phyloP scores from a whole-genome alignment of 768 basidiomycete species.

The Pulveroboletus sp. region DNA sequence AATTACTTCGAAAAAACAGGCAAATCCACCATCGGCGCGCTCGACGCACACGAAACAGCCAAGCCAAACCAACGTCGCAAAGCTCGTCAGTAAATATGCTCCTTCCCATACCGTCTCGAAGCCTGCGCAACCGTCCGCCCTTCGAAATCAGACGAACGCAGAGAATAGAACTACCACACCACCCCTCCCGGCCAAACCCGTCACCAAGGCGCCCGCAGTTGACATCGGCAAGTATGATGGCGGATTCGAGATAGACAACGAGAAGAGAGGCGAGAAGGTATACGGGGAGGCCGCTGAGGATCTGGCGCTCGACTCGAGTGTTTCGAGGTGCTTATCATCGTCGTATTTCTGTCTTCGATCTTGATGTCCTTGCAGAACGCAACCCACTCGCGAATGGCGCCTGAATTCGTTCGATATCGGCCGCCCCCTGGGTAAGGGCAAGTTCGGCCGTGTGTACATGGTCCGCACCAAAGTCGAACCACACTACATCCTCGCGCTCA shows the following conservation, averaged over 20 bases:
- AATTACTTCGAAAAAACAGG: constrained; percentile 50
- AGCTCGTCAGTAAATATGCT: constrained; percentile 71
- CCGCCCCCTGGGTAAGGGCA: constrained; percentile 95
- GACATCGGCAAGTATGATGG: constrained; percentile 94
- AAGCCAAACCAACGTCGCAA: constrained; percentile 59
- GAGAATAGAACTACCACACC: constrained; percentile 28
- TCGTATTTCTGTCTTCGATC: background rate
- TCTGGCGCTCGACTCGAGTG: constrained; percentile 81
- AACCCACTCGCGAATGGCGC: constrained; percentile 81
- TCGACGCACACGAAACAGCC: constrained; percentile 48
- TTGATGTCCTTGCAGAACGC: constrained; percentile 40
- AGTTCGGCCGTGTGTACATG: constrained; percentile 99
- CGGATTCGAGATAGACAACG: constrained; percentile 89
- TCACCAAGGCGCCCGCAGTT: constrained; percentile 31
- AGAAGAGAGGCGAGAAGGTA: constrained; percentile 69
- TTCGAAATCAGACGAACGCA: constrained; percentile 37
- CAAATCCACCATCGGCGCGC: constrained; percentile 27
- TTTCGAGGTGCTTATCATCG: constrained; percentile 49
- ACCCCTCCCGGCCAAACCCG: constrained; percentile 18
- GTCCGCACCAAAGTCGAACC: constrained; percentile 87
- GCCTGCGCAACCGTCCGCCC: constrained; percentile 36
- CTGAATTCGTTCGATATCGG: constrained; percentile 91
- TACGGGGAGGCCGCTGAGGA: constrained; percentile 76
- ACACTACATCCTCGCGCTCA: constrained; percentile 92
- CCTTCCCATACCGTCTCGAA: constrained; percentile 49